These are phyloP conservation scores for Rhizophlyctis rosea DNA, from an alignment of 192 early-diverging fungal species.

Conservation along the genomic window DNA sequence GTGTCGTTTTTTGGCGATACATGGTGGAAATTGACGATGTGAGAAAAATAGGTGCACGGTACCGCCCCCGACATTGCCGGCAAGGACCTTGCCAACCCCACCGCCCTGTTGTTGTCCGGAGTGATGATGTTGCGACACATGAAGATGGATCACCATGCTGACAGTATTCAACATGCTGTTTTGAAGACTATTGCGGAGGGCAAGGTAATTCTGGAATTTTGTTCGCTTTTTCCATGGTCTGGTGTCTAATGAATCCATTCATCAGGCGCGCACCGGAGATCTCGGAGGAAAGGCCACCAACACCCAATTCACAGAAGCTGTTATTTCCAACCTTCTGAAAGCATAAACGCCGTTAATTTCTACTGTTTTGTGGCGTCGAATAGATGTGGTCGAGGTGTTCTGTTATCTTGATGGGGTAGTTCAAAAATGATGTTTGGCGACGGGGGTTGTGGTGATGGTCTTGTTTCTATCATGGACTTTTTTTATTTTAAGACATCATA, in stretches of 20 bases:
- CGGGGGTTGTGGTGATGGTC: too few relatives aligned
- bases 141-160: slow-evolving; percentile 75
- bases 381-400: too few relatives aligned
- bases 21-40: not conserved
- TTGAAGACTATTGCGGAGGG: slow-evolving; percentile 93
- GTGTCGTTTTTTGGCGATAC: not conserved
- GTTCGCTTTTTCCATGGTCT: not conserved
- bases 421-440: too few relatives aligned
- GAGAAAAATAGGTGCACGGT: slow-evolving; percentile 54
- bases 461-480: too few relatives aligned
- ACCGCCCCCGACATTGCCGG: slow-evolving; percentile 99
- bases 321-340: slow-evolving; percentile 61
- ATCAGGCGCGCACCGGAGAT: slow-evolving; percentile 85
- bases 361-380: too few relatives aligned
- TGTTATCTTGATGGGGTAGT: too few relatives aligned
- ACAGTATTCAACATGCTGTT: slow-evolving; percentile 86
- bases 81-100: slow-evolving; percentile 93
- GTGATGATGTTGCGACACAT: slow-evolving; percentile 99
- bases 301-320: slow-evolving; percentile 86
- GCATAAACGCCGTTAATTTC: not conserved
- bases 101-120: slow-evolving; percentile 87
- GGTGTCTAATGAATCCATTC: too few relatives aligned
- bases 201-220: slow-evolving; percentile 41
- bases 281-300: slow-evolving; percentile 87
- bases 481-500: too few relatives aligned